Conservation (phyloP, 352 stramenopile species). For the Elongisporangium prolatum region DNA sequence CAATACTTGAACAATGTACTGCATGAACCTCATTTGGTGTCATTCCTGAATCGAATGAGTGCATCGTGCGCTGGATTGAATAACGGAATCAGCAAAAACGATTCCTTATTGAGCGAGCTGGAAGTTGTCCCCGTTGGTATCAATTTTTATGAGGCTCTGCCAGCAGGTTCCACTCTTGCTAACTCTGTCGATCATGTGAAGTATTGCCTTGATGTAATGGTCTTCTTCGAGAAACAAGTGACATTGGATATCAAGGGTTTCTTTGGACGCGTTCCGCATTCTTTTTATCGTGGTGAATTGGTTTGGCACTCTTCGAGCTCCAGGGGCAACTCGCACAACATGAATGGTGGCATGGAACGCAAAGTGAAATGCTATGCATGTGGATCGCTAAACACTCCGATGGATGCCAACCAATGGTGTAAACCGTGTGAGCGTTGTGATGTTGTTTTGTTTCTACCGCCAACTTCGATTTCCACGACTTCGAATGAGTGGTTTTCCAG, state of each 20-base stretch:
- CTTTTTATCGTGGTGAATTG: slow-evolving; percentile 74
- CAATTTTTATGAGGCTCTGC: slow-evolving; percentile 69
- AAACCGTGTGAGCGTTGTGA: slow-evolving; percentile 73
- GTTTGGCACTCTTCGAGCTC: slow-evolving; percentile 43
- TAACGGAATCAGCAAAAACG: slow-evolving; percentile 11
- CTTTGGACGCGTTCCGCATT: slow-evolving; percentile 67
- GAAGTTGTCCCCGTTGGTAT: slow-evolving; percentile 51
- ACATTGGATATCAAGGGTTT: slow-evolving; percentile 58
- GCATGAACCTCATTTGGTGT: slow-evolving; percentile 60
- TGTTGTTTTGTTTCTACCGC: slow-evolving; percentile 70
- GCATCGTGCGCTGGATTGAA: slow-evolving; percentile 17
- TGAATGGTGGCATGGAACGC: slow-evolving; percentile 31
- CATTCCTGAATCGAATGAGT: slow-evolving; percentile 73
- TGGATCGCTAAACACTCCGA: slow-evolving; percentile 49
- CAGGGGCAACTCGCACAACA: slow-evolving; percentile 5
- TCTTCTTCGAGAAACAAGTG: slow-evolving; percentile 87
- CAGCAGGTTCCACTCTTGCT: slow-evolving; percentile 38
- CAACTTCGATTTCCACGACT: slow-evolving; percentile 71
- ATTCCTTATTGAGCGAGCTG: slow-evolving; percentile 27
- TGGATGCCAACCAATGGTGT: slow-evolving; percentile 69
- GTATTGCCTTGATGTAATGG: slow-evolving; percentile 77
- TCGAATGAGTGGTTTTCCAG: slow-evolving; percentile 80
- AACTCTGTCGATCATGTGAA: slow-evolving; percentile 74
- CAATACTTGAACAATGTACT: slow-evolving; percentile 77
- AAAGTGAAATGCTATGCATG: slow-evolving; percentile 81